Conservation (phyloP, 768 basidiomycete genomes). For the Mycena belliarum region DNA sequence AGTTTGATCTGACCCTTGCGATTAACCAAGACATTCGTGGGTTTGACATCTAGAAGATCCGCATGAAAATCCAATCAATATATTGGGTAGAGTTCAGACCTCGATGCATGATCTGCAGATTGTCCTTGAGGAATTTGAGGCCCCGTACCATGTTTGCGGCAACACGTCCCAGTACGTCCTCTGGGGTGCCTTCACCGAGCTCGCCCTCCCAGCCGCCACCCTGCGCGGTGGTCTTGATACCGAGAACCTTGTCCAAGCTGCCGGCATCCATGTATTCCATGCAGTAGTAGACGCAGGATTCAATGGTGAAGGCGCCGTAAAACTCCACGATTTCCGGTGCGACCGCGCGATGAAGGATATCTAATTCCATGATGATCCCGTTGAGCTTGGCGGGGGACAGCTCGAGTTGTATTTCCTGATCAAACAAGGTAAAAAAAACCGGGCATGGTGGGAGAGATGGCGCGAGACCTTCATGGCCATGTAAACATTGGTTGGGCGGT, state of each 20-base stretch:
- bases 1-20: slow-evolving; percentile 87
- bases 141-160: slow-evolving; percentile 84
- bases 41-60: slow-evolving; percentile 74
- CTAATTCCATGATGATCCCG: slow-evolving; percentile 98
- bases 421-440: slow-evolving; percentile 9
- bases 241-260: slow-evolving; percentile 81
- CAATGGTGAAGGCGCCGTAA: slow-evolving; percentile 98
- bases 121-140: slow-evolving; percentile 93
- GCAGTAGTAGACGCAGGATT: slow-evolving; percentile 99
- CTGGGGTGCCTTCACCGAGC: slow-evolving; percentile 54
- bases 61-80: slow-evolving; percentile 7
- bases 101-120: slow-evolving; percentile 76
- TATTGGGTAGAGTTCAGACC: slow-evolving; percentile 30
- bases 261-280: slow-evolving; percentile 99
- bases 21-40: slow-evolving; percentile 92
- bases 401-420: slow-evolving; percentile 96
- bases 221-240: slow-evolving; percentile 28
- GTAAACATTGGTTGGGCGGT: slow-evolving; percentile 89
- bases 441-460: slow-evolving; percentile 9
- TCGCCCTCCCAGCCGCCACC: slow-evolving; percentile 21
- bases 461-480: slow-evolving; percentile 97
- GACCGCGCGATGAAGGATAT: slow-evolving; percentile 92
- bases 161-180: slow-evolving; percentile 82
- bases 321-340: slow-evolving; percentile 96
- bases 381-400: slow-evolving; percentile 92